Percentiles rank a stretch among this genome's conserved stretches.
These are phyloP conservation scores for Lasiodiplodia hormozganensis DNA, from an alignment of 2,329 filamentous ascomycete genomes.

Conservation along the genomic window DNA sequence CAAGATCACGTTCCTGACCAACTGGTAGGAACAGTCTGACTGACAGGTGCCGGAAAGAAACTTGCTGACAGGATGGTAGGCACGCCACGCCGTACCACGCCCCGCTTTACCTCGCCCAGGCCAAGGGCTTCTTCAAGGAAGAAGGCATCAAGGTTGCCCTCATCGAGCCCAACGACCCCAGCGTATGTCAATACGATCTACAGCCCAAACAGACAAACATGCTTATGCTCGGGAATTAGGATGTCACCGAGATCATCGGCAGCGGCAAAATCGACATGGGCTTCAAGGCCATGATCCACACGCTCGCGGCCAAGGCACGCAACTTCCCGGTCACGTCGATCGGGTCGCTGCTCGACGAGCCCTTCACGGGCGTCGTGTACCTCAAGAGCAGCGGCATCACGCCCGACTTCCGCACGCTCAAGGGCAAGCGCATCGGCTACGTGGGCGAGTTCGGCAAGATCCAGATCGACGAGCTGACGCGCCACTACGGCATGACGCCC, in stretches of 20 bases:
- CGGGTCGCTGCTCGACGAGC: slow-evolving; percentile 78
- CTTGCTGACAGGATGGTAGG: slow-evolving; percentile 54
- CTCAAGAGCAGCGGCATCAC: slow-evolving; percentile 78
- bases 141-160: slow-evolving; percentile 80
- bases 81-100: slow-evolving; percentile 83
- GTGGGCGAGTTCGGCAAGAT: slow-evolving; percentile 84
- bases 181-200: slow-evolving; percentile 53
- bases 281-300: slow-evolving; percentile 87
- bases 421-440: slow-evolving; percentile 79
- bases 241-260: slow-evolving; percentile 83
- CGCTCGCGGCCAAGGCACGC: slow-evolving; percentile 77
- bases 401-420: slow-evolving; percentile 74
- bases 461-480: slow-evolving; percentile 81
- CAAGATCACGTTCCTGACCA: slow-evolving; percentile 85
- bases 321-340: slow-evolving; percentile 76
- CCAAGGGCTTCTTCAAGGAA: slow-evolving; percentile 76
- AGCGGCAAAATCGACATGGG: slow-evolving; percentile 78
- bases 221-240: slow-evolving; percentile 46
- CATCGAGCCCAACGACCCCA: slow-evolving; percentile 79
- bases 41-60: slow-evolving; percentile 26
- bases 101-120: slow-evolving; percentile 77
- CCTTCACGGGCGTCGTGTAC: slow-evolving; percentile 80
- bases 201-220: neutral
- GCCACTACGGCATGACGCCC: slow-evolving; percentile 76
- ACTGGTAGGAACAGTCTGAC: slow-evolving; percentile 65